A percentile compares a stretch with the other conserved stretches of the same genome.
phyloP scores from a whole-genome alignment of 164 flowering plant genomes.

The Liriodendron chinense region DNA sequence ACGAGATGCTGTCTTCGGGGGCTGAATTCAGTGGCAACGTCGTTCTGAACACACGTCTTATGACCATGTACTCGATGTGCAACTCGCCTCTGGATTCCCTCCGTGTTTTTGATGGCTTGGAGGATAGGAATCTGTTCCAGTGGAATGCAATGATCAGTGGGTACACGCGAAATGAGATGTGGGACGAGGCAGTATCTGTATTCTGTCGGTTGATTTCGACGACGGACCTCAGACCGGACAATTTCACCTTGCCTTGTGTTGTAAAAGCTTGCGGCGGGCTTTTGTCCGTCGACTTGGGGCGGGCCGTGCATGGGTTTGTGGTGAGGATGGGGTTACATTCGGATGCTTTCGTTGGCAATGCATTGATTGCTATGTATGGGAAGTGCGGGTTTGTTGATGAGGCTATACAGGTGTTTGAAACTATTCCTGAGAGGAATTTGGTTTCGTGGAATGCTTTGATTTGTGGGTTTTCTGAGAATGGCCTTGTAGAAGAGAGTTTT shows the following conservation, averaged over 20 bases:
- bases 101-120: slow-evolving; percentile 37
- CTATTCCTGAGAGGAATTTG: slow-evolving; percentile 39
- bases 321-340: slow-evolving; percentile 37
- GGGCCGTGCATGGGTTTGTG: slow-evolving; percentile 44
- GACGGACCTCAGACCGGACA: slow-evolving; percentile 45
- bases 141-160: slow-evolving; percentile 72
- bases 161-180: slow-evolving; percentile 46
- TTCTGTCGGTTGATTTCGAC: slow-evolving; percentile 37
- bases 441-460: slow-evolving; percentile 57
- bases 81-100: slow-evolving; percentile 50
- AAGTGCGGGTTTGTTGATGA: slow-evolving; percentile 43
- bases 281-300: slow-evolving; percentile 26
- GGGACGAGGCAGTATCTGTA: slow-evolving; percentile 39
- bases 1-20: slow-evolving; percentile 33
- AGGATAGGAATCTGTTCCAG: slow-evolving; percentile 46
- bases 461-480: slow-evolving; percentile 43
- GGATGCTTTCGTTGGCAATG: slow-evolving; percentile 53
- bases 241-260: slow-evolving; percentile 60
- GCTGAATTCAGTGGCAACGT: slow-evolving; percentile 33
- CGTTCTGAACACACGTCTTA: slow-evolving; percentile 49
- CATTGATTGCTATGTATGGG: slow-evolving; percentile 60
- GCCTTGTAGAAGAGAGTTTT: slow-evolving; percentile 34
- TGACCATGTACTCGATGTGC: slow-evolving; percentile 67
- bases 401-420: slow-evolving; percentile 38
- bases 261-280: slow-evolving; percentile 62